Evolutionary conservation across 208 protist genomes (phyloP), one percentile per base, ranked within the genome.

Genomic region (Acanthamoeba lugdunensis): DNA sequence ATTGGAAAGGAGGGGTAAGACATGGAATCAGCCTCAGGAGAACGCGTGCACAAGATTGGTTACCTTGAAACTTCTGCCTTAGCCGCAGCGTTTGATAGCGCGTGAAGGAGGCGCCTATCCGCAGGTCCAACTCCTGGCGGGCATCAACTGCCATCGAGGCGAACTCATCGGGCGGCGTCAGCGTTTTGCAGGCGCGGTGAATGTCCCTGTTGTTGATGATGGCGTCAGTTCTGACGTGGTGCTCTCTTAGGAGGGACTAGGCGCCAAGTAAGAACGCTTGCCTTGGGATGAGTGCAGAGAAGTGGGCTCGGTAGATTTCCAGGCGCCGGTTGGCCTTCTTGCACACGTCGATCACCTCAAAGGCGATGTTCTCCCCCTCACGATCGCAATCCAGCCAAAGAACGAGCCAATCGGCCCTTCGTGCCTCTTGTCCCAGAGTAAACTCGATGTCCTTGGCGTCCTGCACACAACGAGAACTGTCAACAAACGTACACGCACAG

Each of bases 351-450:
- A 98, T 94, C 5, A 99, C 98, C 90, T 99, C 98, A 87, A 96
- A 98, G 18, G 94, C 96, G 63, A 98, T 98, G 93, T 98, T 98
- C 94, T 99, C 98, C n/a, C 98, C 98, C 94, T 99, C 98, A 25
- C 97, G 96, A 96, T 98, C 98, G 94, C 97, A 98, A 93, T 98
- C 98, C 33, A 98, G 96, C 97, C 97, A 98, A 11, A 98, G 77
- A 9, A 98, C 90, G 9, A 98, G 94, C 93, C 71, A 94, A 21
- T 95, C 54, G 2, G 69, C 56, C 11, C 77, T 56, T 58, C 79
- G 93, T 8, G 96, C 95, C 63, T 97, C 96, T 21, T 45, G 2
- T 61, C 95, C 9, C 45, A 98, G 85, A 91, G 94, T 99, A 4
- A 92, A 45, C 90, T 97, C 82, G 5, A 99, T 93, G 45, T 97